Evolutionary conservation across 306 rosid genomes (phyloP), one percentile per base, ranked within the genome.

Genomic region (Inga laurina): DNA sequence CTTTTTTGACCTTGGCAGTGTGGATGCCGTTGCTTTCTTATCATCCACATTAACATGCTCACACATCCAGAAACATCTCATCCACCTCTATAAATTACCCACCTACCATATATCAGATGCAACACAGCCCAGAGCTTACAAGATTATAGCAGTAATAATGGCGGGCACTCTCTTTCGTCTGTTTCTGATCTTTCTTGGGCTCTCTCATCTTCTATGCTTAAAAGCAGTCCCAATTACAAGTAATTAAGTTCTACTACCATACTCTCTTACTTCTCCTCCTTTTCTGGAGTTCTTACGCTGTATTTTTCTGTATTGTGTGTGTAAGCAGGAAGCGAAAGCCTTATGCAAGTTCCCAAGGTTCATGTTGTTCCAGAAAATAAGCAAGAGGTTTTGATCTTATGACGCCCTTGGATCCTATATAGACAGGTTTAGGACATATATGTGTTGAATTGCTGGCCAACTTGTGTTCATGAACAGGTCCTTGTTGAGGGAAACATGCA

Each of bases 161-260:
- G 82, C 88, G 65, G 7, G 59, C 74, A 61, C 85, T 82, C 82
- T 89, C 83, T 76, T 91, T 84, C 90, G 81, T 82, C 67, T 93
- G 15, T 88, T 96, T 27, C 74, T 96, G 61, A 76, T 96, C 45
- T 68, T 88, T 43, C 84, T 93, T 10, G 88, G 88, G 49, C 73
- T 93, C 83, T 90, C 88, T 80, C 88, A 83, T 79, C 91, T 92
- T 44, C 21, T 85, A 30, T 80, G 77, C 89, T 86, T 88, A 62
- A 88, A 87, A 78, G 97, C 94, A 78, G 89, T 91, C 84, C 99
- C 98, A 45, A 80, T 86, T 72, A 87, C 97, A 44, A 72, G 76
- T 72, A 88, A 92, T 96, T 93, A 91, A 87, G 39, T 74, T 83
- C 39, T 44, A 7, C 66, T 34, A 19, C 12, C 45, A 22, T 71